phyloP scores from a whole-genome alignment of 352 stramenopile genomes.

The Phytopythium delawarense region DNA sequence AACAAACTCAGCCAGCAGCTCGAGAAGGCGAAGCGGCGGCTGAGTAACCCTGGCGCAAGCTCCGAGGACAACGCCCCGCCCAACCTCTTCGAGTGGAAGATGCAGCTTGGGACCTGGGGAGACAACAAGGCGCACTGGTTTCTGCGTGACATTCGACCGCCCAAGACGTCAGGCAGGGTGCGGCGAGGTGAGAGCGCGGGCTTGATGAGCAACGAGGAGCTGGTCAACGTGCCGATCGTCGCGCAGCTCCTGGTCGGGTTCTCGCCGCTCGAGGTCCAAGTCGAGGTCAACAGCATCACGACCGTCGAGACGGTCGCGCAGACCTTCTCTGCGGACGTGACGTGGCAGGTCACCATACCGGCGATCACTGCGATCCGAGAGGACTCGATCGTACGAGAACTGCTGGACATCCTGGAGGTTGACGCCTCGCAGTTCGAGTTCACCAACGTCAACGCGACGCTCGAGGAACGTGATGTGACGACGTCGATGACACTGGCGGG shows the following conservation, averaged over 20 bases:
- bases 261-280: slow-evolving; percentile 26
- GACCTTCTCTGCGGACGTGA: slow-evolving; percentile 44
- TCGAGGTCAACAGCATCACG: slow-evolving; percentile 35
- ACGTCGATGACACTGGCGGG: slow-evolving; percentile 25
- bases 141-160: slow-evolving; percentile 33
- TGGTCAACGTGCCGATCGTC: background rate
- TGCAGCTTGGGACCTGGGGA: slow-evolving; percentile 45
- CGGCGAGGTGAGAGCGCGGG: background rate
- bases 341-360: slow-evolving; percentile 36
- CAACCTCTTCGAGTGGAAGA: slow-evolving; percentile 52
- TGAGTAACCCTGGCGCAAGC: background rate
- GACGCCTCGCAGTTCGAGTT: slow-evolving; percentile 40
- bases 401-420: slow-evolving; percentile 38
- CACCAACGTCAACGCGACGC: slow-evolving; percentile 33
- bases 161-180: slow-evolving; percentile 1
- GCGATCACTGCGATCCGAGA: slow-evolving; percentile 36
- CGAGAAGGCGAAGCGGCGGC: slow-evolving; percentile 3
- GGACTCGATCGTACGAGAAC: slow-evolving; percentile 33
- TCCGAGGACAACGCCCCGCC: slow-evolving; percentile 13
- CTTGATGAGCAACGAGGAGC: slow-evolving; percentile 2
- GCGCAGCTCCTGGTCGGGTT: slow-evolving; percentile 32
- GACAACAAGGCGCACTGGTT: slow-evolving; percentile 42
- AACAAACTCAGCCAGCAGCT: slow-evolving; percentile 32
- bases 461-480: slow-evolving; percentile 27
- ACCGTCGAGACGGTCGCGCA: slow-evolving; percentile 40